Evolutionary conservation across 768 basidiomycete genomes (phyloP), one percentile per base, ranked within the genome.

Genomic region (Rhizopogon roseolus): DNA sequence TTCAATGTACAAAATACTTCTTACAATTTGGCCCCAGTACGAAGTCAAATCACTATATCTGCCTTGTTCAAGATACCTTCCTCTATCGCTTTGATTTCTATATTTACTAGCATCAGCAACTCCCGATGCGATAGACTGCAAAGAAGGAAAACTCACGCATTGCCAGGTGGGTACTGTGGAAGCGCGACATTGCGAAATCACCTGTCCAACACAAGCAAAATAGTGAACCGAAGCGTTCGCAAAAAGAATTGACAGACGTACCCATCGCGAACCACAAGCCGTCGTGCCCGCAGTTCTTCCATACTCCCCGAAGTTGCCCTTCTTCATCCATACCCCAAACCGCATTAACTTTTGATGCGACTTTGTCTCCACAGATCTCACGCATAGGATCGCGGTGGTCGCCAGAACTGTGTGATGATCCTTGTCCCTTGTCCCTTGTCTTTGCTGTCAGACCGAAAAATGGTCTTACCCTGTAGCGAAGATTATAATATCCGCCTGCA

Each of bases 261-360:
- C 66, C 67, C 22, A 65, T 13, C 29, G 55, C 59, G 27, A 69
- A 67, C 66, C 67, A 67, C 28, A 67, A 45, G 25, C 76, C 76
- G 1, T 76, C 66, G 38, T 72, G 63, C n/a, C 70, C 69, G 41
- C 57, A 68, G 27, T 67, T 53, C 48, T 62, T 63, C 66, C 67
- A 71, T 19, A 61, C 59, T 2, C 78, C 74, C 2, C 73, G 66
- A 22, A 82, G 61, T 62, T 88, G 85, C 0, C 85, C 83, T 68
- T 90, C 83, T 17, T 74, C 69, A 56, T 84, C 76, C 43, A 86
- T 53, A 14, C 85, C 81, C 88, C 87, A 82, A 13, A 88, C 65
- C 14, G 70, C 67, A 36, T 76, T 72, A 53, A 84, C 70, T 62
- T 75, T 70, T 51, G 73, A 62, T 0, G 71, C 74, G 2, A 81